Evolutionary conservation across 768 basidiomycete species (phyloP).

Genomic region (Mrakia blollopis): DNA sequence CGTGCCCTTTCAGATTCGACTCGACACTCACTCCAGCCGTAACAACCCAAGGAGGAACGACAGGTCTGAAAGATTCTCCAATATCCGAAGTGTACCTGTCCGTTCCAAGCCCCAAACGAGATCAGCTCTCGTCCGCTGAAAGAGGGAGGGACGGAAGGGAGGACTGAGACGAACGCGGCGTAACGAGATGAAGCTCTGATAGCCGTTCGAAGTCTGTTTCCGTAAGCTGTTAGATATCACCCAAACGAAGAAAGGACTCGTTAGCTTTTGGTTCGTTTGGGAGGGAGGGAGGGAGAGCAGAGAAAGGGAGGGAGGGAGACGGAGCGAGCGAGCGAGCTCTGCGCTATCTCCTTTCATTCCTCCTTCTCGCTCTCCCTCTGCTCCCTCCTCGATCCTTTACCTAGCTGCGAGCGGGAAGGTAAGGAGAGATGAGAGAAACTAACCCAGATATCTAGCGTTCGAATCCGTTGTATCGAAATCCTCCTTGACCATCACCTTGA

Average conservation of each 20-base stretch:
- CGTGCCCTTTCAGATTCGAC: constrained; percentile 30
- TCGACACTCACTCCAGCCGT: constrained; percentile 6
- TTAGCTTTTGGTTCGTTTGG: not conserved
- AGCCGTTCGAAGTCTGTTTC: constrained; percentile 42
- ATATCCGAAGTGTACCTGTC: constrained; percentile 39
- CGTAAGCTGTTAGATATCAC: constrained; percentile 37
- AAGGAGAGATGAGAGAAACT: not conserved
- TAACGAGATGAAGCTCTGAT: constrained; percentile 42
- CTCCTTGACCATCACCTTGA: constrained; percentile 39
- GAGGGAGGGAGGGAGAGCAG: not conserved
- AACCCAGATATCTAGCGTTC: constrained; percentile 42
- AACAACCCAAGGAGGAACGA: constrained; percentile 43
- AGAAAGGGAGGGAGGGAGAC: no score
- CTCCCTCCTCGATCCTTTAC: not conserved
- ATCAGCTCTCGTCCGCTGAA: not conserved
- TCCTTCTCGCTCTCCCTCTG: not conserved
- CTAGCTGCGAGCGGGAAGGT: not conserved
- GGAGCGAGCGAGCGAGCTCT: no score
- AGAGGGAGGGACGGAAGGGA: not conserved
- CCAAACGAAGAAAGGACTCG: not conserved
- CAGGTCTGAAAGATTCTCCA: constrained; percentile 45
- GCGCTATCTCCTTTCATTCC: not conserved
- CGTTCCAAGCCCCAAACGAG: not conserved
- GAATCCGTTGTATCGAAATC: constrained; percentile 42
- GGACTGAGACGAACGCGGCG: constrained; percentile 37